Base-by-base conservation (phyloP, 305 asterid genomes). In the Plantago lanceolata region DNA sequence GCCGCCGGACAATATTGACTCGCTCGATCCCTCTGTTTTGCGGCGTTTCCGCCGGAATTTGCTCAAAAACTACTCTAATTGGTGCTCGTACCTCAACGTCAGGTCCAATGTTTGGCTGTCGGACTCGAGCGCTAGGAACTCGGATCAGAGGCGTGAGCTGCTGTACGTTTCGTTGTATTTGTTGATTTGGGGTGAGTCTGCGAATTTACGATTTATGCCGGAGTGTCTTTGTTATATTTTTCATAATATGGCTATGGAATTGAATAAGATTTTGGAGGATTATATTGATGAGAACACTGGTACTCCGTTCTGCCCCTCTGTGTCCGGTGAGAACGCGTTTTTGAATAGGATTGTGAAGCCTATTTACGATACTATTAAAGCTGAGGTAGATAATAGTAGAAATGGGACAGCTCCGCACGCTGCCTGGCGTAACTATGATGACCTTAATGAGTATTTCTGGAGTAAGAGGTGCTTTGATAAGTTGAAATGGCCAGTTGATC, bases 171-270 rank as follows among this genome's bases (percentile, higher is more conserved):
- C 94, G 2, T 83, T 93, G 6, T 90, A 80, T 73, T 73, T 93
- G 74, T 82, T 93, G 52, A 82, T 90, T 19, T 93, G 99, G 99
- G 99, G 99, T 48, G 99, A 93, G 84, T 82, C 97, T 45, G 99
- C 96, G 19, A 93, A 93, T 73, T 57, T 93, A 45, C 85, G 97
- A 0, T 93, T 93, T 68, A 81, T 86, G 45, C 99, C 99, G 2
- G 99, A 93, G 70, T 89, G 97, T 64, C 50, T 93, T 16, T 84
- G 88, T 59, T 93, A 76, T 68, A 84, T 93, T 14, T 93, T 93
- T 72, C 99, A 93, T 68, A 76, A 90, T 66, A 87, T 93, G 92
- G 92, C 96, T 29, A 87, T 81, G 94, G 97, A 89, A 68, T 68
- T 93, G 87, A 87, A 89, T 48, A 87, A 78, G 80, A 87, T 93